These are phyloP conservation scores for Phytophthora tubulina DNA, from an alignment of 352 stramenopile genomes.

Conservation along the genomic window DNA sequence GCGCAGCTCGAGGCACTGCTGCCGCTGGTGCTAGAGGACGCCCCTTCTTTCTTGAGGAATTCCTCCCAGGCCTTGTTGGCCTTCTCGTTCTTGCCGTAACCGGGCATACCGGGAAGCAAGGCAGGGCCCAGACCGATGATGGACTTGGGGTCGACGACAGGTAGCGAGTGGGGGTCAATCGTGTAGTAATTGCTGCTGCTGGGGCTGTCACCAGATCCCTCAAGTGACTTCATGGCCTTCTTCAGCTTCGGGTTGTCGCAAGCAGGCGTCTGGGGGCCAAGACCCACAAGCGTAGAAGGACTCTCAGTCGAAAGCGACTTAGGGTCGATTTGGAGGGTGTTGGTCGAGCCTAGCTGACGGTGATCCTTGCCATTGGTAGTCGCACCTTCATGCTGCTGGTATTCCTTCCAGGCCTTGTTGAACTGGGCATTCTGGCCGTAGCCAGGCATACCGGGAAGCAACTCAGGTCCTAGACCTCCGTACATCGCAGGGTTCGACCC, in stretches of 20 bases:
- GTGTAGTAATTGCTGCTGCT: constrained; percentile 15
- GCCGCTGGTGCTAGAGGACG: constrained; percentile 5
- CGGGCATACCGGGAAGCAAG: constrained; percentile 13
- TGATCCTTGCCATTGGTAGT: not conserved
- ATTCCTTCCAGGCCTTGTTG: constrained; percentile 33
- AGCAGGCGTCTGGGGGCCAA: constrained; percentile 5
- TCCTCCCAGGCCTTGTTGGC: constrained; percentile 19
- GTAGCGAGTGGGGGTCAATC: constrained; percentile 2
- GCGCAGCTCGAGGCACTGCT: constrained; percentile 27
- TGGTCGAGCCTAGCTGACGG: constrained; percentile 1
- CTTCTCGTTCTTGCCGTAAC: constrained; percentile 18
- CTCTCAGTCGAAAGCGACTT: not conserved
- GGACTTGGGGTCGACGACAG: not conserved
- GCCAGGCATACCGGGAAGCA: constrained; percentile 28
- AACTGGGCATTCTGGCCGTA: constrained; percentile 24
- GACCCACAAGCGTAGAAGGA: not conserved
- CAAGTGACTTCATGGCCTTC: not conserved
- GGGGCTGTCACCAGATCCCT: not conserved
- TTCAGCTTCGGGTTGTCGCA: constrained; percentile 4
- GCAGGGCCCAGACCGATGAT: constrained; percentile 7
- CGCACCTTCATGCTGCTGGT: not conserved
- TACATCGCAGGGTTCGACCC: constrained; percentile 4
- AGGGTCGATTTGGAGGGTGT: not conserved
- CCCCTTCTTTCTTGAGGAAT: constrained; percentile 5
- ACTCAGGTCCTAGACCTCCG: constrained; percentile 10